Conservation (phyloP, 805 yeast species). For the Pachysolen tannophilus region DNA sequence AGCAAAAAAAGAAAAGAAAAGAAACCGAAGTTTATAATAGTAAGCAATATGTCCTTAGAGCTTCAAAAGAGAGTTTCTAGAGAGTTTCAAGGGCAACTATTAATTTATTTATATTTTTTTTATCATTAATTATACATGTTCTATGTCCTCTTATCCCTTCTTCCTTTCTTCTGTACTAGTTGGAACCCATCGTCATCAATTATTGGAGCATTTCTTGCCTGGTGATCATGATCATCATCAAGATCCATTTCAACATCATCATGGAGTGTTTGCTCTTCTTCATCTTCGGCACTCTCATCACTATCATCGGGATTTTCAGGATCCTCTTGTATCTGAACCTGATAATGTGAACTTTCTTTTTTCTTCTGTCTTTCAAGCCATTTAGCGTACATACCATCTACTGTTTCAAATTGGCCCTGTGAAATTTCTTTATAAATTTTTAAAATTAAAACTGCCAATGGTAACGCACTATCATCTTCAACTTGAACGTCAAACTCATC, state of each 20-base stretch:
- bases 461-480: constrained; percentile 82
- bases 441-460: constrained; percentile 60
- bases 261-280: constrained; percentile 33
- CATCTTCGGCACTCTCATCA: constrained; percentile 39
- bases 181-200: constrained; percentile 96
- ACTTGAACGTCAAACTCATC: constrained; percentile 89
- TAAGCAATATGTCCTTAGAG: too few relatives aligned
- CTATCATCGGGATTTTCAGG: constrained; percentile 53
- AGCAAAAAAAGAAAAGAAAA: too few relatives aligned
- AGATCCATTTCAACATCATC: constrained; percentile 27
- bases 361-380: constrained; percentile 50
- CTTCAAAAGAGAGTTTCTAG: too few relatives aligned
- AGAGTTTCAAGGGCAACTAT: too few relatives aligned
- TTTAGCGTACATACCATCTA: constrained; percentile 50
- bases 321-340: constrained; percentile 45
- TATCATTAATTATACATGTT: too few relatives aligned
- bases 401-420: constrained; percentile 38
- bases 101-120: background rate
- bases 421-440: constrained; percentile 59
- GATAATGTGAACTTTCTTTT: constrained; percentile 17
- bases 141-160: constrained; percentile 1
- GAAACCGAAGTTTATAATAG: too few relatives aligned
- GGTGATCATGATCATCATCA: constrained; percentile 16
- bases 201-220: constrained; percentile 52
- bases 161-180: constrained; percentile 59